These are phyloP conservation scores for Ustilaginoidea virens DNA, from an alignment of 2,329 filamentous ascomycete species.

Conservation along the genomic window DNA sequence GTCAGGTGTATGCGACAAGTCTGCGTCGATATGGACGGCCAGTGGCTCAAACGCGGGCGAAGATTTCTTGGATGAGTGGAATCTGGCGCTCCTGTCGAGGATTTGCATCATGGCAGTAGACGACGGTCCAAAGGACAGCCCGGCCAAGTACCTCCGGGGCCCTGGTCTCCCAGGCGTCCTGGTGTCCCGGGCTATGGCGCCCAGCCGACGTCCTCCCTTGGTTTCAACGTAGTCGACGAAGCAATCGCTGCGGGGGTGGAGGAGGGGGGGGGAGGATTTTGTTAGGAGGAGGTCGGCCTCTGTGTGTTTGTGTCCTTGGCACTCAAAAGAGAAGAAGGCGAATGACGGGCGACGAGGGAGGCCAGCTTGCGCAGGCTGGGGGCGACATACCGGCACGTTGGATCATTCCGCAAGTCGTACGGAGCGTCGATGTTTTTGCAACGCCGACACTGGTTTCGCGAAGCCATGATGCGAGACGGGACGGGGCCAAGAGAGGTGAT, in stretches of 20 bases:
- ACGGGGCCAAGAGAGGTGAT: background rate
- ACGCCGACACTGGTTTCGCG: conserved; percentile 12
- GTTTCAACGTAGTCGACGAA: conserved; percentile 62
- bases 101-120: conserved; percentile 66
- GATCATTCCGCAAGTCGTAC: conserved; percentile 14
- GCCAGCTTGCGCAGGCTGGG: background rate
- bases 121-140: conserved; percentile 69
- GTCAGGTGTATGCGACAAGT: conserved; percentile 11
- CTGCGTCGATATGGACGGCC: conserved; percentile 38
- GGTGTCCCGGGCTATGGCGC: conserved; percentile 33
- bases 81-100: conserved; percentile 52
- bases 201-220: conserved; percentile 64
- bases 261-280: too few species aligned
- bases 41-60: conserved; percentile 53
- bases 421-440: conserved; percentile 17
- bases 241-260: conserved; percentile 45
- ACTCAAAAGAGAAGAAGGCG: background rate
- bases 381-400: conserved; percentile 16
- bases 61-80: conserved; percentile 48
- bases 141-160: conserved; percentile 46
- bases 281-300: too few species aligned
- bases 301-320: too few species aligned
- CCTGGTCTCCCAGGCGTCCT: conserved; percentile 18
- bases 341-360: background rate
- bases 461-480: background rate